A percentile compares a stretch with the other conserved stretches of the same genome.
phyloP scores from a whole-genome alignment of 768 basidiomycete genomes.

The Russula sp. region DNA sequence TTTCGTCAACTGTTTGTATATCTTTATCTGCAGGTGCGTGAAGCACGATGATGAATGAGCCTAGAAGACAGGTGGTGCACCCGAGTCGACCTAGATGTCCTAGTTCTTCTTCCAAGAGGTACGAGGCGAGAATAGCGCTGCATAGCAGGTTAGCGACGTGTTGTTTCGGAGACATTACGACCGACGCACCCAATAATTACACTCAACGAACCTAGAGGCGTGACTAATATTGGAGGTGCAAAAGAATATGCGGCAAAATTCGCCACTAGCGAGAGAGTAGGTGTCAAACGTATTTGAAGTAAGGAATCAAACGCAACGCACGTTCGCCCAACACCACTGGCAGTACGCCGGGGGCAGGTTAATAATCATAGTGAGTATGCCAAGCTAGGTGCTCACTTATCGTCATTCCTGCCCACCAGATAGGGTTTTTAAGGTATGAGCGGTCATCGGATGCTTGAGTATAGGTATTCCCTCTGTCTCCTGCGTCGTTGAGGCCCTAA shows the following conservation, averaged over 20 bases:
- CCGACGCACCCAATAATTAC: conserved; percentile 85
- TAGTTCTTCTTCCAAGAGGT: conserved; percentile 87
- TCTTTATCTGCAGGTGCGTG: conserved; percentile 97
- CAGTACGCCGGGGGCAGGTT: background rate
- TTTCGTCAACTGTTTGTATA: conserved; percentile 89
- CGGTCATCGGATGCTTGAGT: conserved; percentile 70
- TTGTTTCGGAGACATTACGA: conserved; percentile 1
- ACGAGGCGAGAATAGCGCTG: conserved; percentile 90
- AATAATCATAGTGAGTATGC: background rate
- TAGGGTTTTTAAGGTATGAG: conserved; percentile 81
- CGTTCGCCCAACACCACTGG: conserved; percentile 92
- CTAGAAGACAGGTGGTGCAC: conserved; percentile 76
- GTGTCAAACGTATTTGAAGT: background rate
- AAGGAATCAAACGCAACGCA: conserved; percentile 32
- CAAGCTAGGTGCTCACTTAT: conserved; percentile 57
- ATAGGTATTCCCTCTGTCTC: conserved; percentile 45
- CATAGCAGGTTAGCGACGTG: background rate
- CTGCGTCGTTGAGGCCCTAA: conserved; percentile 88
- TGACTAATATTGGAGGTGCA: conserved; percentile 96
- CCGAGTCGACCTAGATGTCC: conserved; percentile 89
- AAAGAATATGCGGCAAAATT: conserved; percentile 98
- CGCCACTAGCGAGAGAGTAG: conserved; percentile 43
- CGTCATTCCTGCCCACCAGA: conserved; percentile 96
- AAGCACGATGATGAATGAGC: conserved; percentile 90
- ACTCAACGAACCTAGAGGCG: conserved; percentile 92